Evolutionary conservation across 176 grass and related monocot genomes (phyloP), one percentile per base, ranked within the genome.

Genomic region (Coix lacrymajobi): DNA sequence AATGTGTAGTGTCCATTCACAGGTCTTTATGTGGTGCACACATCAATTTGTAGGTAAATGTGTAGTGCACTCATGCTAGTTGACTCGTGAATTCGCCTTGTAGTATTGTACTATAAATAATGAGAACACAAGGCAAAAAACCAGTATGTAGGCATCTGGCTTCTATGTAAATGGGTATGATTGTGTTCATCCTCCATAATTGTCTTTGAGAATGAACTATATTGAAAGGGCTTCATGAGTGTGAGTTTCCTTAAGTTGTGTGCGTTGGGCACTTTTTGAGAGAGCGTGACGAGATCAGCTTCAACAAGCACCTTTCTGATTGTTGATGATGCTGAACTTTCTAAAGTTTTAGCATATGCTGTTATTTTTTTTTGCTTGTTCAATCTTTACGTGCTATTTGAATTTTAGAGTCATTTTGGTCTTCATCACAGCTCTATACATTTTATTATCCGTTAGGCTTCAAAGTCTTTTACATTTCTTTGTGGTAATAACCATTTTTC

Each of bases 401-500:
- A 69, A 67, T 85, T 85, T 29, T 30, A 64, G 40, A 71, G 49
- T n/a, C 49, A 81, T 31, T 25, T 11, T 62, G 8, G 8, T 22
- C 17, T 72, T 56, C 26, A 32, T 66, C 11, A 38, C 22, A 74
- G 2, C 16, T 29, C 29, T 72, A 24, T 60, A 8, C 10, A 51
- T 64, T 49, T 67, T 49, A 3, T 48, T 40, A 38, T 41, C 32
- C 26, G 24, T 25, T 48, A 66, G 20, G 38, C 41, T 30, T 57
- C 22, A 16, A 70, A 77, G n/a, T 62, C 34, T 12, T 28, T 64
- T 38, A n/a, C 20, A 40, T 74, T 17, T 71, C 6, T 17, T 40
- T 34, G 64, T 72, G 73, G 28, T 73, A 78, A 60, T 80, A 81
- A 66, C 25, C 41, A 46, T 39, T 45, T 77, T 83, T 65, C 24